phyloP scores from a whole-genome alignment of 2,329 filamentous ascomycete genomes.

The Xylaria sp. region DNA sequence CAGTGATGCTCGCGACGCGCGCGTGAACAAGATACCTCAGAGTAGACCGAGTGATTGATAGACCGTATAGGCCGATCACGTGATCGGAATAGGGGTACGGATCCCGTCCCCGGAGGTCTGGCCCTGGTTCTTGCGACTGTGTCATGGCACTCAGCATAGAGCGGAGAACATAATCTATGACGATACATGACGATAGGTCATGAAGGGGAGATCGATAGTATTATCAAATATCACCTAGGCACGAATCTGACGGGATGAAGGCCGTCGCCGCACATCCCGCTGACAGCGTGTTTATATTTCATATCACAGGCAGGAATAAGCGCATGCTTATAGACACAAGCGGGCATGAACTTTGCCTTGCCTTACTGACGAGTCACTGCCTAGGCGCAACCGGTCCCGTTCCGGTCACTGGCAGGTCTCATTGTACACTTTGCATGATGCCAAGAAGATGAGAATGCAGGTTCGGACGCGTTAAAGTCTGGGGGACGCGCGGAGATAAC shows the following conservation, averaged over 20 bases:
- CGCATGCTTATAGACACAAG: no score
- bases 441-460: slow-evolving; percentile 11
- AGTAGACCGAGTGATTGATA: slow-evolving; percentile 5
- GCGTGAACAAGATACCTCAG: neutral
- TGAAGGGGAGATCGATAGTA: neutral
- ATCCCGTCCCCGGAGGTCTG: neutral
- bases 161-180: neutral
- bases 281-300: no score
- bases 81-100: slow-evolving; percentile 18
- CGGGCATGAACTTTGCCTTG: no score
- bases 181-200: neutral
- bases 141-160: neutral
- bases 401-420: neutral
- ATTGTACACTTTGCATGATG: neutral
- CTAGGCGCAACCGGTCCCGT: no score
- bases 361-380: no score
- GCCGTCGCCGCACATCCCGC: no score
- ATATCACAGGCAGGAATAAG: no score
- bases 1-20: slow-evolving; percentile 5
- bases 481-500: slow-evolving; percentile 22
- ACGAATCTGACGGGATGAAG: neutral
- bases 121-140: neutral
- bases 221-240: neutral
- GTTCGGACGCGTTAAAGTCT: neutral
- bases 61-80: slow-evolving; percentile 23